phyloP scores from a whole-genome alignment of 2,329 filamentous ascomycete genomes.

The Blastomyces percursus region DNA sequence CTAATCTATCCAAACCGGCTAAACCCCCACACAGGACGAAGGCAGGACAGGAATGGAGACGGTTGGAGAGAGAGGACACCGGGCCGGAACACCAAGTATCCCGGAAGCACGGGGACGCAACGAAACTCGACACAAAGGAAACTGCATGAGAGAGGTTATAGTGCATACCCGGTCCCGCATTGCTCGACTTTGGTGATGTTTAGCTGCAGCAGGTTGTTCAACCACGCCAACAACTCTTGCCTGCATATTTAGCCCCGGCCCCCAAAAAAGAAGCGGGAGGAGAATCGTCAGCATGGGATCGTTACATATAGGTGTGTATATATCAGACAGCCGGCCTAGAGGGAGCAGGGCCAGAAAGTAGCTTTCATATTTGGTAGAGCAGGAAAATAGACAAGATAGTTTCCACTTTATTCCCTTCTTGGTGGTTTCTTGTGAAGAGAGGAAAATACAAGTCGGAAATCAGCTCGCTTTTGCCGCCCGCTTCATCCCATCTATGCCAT shows the following conservation, averaged over 20 bases:
- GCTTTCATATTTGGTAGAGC: background rate
- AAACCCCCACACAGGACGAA: background rate
- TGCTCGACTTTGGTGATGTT: slow-evolving; percentile 99
- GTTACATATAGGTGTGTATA: background rate
- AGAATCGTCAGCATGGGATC: background rate
- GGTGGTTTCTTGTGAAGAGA: background rate
- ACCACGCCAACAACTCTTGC: slow-evolving; percentile 92
- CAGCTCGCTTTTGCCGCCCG: background rate
- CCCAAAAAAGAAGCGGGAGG: slow-evolving; percentile 14
- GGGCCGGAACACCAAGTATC: background rate
- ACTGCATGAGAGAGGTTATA: background rate
- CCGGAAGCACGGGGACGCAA: background rate
- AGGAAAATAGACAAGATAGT: background rate
- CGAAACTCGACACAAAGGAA: background rate
- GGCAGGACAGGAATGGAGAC: background rate
- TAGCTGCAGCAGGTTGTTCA: slow-evolving; percentile 94
- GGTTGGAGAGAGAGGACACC: background rate
- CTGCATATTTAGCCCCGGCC: slow-evolving; percentile 39
- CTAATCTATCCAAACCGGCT: background rate
- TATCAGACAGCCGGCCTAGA: too few relatives aligned
- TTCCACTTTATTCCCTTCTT: too few relatives aligned
- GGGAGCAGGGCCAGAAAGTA: too few relatives aligned
- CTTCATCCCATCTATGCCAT: background rate
- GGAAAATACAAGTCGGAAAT: background rate
- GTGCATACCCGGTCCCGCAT: slow-evolving; percentile 83